Evolutionary conservation across 2,329 filamentous ascomycete species (phyloP).

Genomic region (Trichoderma brevicompactum): DNA sequence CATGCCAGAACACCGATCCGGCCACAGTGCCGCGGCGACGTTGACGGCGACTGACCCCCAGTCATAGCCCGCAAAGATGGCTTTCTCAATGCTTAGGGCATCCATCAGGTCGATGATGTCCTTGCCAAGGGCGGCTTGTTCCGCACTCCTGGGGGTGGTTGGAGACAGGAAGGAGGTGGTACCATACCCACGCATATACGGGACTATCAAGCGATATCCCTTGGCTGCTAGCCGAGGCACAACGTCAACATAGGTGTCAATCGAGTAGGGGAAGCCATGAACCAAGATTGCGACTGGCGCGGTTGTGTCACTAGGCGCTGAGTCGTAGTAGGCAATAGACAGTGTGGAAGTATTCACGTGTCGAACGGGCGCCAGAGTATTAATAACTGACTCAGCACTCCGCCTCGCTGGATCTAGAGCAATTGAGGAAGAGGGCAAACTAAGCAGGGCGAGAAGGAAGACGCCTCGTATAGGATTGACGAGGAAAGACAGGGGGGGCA

Average conservation of each 20-base stretch:
- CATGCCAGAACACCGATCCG: conserved; percentile 36
- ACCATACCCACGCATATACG: conserved; percentile 37
- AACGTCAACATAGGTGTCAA: conserved; percentile 35
- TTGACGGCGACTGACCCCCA: conserved; percentile 38
- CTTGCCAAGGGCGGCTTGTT: conserved; percentile 37
- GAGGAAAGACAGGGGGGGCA: background rate
- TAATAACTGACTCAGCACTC: background rate
- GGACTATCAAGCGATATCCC: conserved; percentile 37
- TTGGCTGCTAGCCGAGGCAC: conserved; percentile 31
- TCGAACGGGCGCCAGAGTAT: conserved; percentile 25
- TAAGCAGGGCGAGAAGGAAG: background rate
- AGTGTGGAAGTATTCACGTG: conserved; percentile 26
- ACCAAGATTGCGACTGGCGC: conserved; percentile 34
- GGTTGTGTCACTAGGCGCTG: conserved; percentile 25
- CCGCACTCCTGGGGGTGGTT: conserved; percentile 34
- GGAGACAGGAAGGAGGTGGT: conserved; percentile 35
- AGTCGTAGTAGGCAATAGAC: conserved; percentile 33
- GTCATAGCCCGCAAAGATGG: conserved; percentile 38
- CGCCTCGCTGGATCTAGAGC: background rate
- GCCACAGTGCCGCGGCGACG: conserved; percentile 37
- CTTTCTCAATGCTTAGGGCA: conserved; percentile 34
- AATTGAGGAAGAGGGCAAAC: background rate
- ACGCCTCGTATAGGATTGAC: background rate
- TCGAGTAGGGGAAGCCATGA: conserved; percentile 39
- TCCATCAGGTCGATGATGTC: conserved; percentile 38